Percentiles rank a stretch among this genome's conserved stretches.
Evolutionary conservation across 140 eudicot genomes (phyloP).

Genomic region (Oenanthe javanica): DNA sequence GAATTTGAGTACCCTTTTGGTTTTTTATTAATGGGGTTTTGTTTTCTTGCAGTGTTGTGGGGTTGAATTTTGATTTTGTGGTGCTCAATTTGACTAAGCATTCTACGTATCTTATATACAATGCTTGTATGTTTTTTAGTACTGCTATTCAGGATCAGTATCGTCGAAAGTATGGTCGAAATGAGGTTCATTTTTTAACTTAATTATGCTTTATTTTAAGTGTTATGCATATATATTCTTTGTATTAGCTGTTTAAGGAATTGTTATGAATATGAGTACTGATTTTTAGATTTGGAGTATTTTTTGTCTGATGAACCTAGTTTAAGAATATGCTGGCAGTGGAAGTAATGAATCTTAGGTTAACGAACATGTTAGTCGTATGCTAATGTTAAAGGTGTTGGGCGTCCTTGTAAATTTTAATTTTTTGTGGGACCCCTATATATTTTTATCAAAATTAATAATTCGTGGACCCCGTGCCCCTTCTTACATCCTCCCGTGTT

Average conservation of each 20-base stretch:
- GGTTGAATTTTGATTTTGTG: conserved; percentile 91
- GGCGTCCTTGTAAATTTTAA: too few relatives aligned
- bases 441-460: too few relatives aligned
- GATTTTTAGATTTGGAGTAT: background rate
- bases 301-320: too few relatives aligned
- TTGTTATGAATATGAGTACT: background rate
- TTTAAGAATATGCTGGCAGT: too few relatives aligned
- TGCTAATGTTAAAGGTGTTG: too few relatives aligned
- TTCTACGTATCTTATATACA: conserved; percentile 82
- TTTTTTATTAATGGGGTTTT: background rate
- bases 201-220: background rate
- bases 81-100: conserved; percentile 89
- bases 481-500: background rate
- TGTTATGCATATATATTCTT: background rate
- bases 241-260: background rate
- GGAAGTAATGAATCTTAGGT: too few relatives aligned
- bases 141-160: conserved; percentile 66
- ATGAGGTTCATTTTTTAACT: conserved; percentile 40
- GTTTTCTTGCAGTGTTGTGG: conserved; percentile 65
- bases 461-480: too few relatives aligned
- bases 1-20: too few relatives aligned
- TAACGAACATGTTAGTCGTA: too few relatives aligned
- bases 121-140: conserved; percentile 78
- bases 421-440: too few relatives aligned
- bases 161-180: conserved; percentile 59